A percentile compares a stretch with the other conserved stretches of the same genome.
phyloP scores from a whole-genome alignment of 768 basidiomycete genomes.

The Rhizopogon roseolus region DNA sequence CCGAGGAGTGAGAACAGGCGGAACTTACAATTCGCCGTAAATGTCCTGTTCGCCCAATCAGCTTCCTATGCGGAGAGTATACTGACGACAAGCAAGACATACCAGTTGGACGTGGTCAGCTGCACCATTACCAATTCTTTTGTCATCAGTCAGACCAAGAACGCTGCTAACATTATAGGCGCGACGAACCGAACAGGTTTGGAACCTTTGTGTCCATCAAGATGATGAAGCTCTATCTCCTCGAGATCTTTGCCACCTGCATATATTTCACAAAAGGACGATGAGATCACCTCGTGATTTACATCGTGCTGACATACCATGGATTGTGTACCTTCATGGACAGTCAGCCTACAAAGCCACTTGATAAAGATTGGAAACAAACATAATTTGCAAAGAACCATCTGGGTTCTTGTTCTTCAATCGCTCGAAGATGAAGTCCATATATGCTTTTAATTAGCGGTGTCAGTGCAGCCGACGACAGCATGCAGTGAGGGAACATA shows the following conservation, averaged over 20 bases:
- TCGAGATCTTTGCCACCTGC: constrained; percentile 73
- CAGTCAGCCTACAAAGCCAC: not conserved
- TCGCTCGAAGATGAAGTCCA: constrained; percentile 88
- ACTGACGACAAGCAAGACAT: constrained; percentile 6
- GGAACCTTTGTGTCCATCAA: constrained; percentile 86
- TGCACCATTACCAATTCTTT: constrained; percentile 89
- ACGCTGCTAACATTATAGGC: not conserved
- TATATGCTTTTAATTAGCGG: constrained; percentile 49
- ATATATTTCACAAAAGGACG: not conserved
- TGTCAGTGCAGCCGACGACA: not conserved
- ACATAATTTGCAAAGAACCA: constrained; percentile 94
- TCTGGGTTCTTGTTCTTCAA: constrained; percentile 82
- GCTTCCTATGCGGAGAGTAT: not conserved
- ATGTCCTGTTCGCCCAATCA: constrained; percentile 64
- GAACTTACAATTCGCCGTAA: constrained; percentile 79
- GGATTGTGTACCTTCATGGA: constrained; percentile 69
- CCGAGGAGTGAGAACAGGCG: not conserved
- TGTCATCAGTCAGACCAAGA: constrained; percentile 1
- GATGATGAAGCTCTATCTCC: constrained; percentile 78
- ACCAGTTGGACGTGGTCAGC: constrained; percentile 91
- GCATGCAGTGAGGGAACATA: constrained; percentile 24
- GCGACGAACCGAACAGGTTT: constrained; percentile 62
- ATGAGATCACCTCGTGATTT: not conserved
- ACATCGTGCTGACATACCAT: constrained; percentile 43
- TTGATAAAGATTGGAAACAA: not conserved